phyloP scores from a whole-genome alignment of 2,329 filamentous ascomycete species.

The Blastomyces percursus region DNA sequence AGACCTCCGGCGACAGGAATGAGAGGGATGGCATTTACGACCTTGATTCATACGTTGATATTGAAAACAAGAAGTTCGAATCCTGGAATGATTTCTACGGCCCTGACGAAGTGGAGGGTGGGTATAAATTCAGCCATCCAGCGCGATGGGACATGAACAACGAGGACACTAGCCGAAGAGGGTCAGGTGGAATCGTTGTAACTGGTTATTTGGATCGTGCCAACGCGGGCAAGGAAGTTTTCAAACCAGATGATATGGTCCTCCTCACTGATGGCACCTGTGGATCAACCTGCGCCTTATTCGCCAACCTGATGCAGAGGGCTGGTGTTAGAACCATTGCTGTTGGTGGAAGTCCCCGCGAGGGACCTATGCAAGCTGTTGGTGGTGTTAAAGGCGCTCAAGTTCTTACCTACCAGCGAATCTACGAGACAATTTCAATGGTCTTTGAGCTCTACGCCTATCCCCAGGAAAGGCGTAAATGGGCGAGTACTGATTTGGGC shows the following conservation, averaged over 20 bases:
- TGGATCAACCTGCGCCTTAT: slow-evolving; percentile 49
- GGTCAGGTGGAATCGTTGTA: slow-evolving; percentile 19
- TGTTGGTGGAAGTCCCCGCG: slow-evolving; percentile 48
- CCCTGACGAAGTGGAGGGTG: slow-evolving; percentile 19
- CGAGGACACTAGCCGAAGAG: slow-evolving; percentile 17
- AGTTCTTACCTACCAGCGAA: slow-evolving; percentile 21
- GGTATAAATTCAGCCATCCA: slow-evolving; percentile 30
- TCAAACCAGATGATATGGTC: slow-evolving; percentile 27
- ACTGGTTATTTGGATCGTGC: slow-evolving; percentile 22
- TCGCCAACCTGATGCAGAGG: slow-evolving; percentile 45
- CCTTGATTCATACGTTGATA: slow-evolving; percentile 17
- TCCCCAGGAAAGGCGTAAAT: slow-evolving; percentile 7
- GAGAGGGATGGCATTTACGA: slow-evolving; percentile 11
- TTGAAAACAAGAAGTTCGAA: slow-evolving; percentile 27
- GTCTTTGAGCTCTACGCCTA: slow-evolving; percentile 6
- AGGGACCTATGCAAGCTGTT: slow-evolving; percentile 48
- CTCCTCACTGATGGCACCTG: slow-evolving; percentile 47
- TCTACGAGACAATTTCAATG: slow-evolving; percentile 15
- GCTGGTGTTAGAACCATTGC: slow-evolving; percentile 46
- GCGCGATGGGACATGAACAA: slow-evolving; percentile 17
- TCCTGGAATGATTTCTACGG: slow-evolving; percentile 26
- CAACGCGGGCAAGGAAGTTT: slow-evolving; percentile 19
- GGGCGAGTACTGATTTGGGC: slow-evolving; percentile 11
- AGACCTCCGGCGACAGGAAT: slow-evolving; percentile 7
- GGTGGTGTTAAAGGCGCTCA: slow-evolving; percentile 52